These are phyloP conservation scores for Zea luxurians DNA, from an alignment of 176 grass and related monocot species.

Conservation along the genomic window DNA sequence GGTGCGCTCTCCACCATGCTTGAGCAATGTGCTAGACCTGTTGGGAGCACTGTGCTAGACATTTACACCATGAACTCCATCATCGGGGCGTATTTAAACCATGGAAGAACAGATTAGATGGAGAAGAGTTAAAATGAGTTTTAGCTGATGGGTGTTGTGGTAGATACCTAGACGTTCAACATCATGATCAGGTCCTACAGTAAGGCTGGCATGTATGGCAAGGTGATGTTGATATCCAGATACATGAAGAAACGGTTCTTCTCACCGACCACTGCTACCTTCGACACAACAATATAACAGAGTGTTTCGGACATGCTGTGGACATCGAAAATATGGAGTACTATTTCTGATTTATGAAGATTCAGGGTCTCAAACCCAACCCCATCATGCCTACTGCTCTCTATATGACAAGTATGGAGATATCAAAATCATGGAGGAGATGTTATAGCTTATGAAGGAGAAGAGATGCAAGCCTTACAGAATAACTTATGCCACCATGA, in stretches of 20 bases:
- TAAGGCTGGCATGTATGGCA: constrained; percentile 56
- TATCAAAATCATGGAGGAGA: constrained; percentile 87
- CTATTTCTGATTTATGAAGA: constrained; percentile 86
- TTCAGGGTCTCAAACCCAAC: constrained; percentile 76
- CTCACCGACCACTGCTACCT: constrained; percentile 55
- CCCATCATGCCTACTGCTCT: constrained; percentile 75
- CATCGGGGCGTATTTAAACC: constrained; percentile 69
- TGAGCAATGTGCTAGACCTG: constrained; percentile 17
- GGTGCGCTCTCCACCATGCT: constrained; percentile 60
- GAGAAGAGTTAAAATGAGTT: constrained; percentile 78
- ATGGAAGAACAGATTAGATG: constrained; percentile 65
- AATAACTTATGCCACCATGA: constrained; percentile 70
- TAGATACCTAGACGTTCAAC: constrained; percentile 69
- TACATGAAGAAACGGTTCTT: constrained; percentile 77
- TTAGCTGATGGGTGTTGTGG: constrained; percentile 76
- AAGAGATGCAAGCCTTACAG: constrained; percentile 72
- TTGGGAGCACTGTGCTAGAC: constrained; percentile 58
- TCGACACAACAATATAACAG: constrained; percentile 60
- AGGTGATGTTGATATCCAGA: constrained; percentile 62
- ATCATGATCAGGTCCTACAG: constrained; percentile 85
- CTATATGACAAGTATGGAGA: constrained; percentile 67
- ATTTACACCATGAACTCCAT: constrained; percentile 92
- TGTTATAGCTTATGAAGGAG: constrained; percentile 80
- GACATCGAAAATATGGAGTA: constrained; percentile 91
- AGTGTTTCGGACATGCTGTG: constrained; percentile 64